Evolutionary conservation across 202 grass and related monocot genomes (phyloP).

Genomic region (Musa balbisiana): DNA sequence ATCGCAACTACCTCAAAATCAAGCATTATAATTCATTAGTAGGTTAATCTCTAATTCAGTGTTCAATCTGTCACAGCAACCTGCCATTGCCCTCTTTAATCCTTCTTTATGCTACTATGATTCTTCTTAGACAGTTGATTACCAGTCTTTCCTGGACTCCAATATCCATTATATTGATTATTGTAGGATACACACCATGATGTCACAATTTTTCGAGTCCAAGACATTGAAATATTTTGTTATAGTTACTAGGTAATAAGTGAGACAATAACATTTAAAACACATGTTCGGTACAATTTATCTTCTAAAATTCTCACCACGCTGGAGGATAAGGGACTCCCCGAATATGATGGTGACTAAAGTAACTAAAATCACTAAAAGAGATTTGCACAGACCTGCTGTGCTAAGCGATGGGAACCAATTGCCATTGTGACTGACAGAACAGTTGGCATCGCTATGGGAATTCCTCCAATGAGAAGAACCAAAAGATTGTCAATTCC

Average conservation of each 20-base stretch:
- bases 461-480: slow-evolving; percentile 90
- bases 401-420: slow-evolving; percentile 66
- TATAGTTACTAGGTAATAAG: background rate
- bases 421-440: slow-evolving; percentile 95
- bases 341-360: background rate
- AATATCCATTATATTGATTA: background rate
- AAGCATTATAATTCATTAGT: background rate
- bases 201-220: background rate
- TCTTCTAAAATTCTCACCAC: background rate
- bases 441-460: slow-evolving; percentile 94
- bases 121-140: background rate
- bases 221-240: background rate
- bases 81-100: background rate
- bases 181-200: background rate
- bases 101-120: background rate
- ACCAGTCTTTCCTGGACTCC: background rate
- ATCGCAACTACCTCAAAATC: slow-evolving; percentile 2
- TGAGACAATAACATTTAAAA: background rate
- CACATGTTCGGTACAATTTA: background rate
- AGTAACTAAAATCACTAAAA: background rate
- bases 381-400: slow-evolving; percentile 40
- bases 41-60: no score
- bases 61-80: background rate
- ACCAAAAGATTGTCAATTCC: slow-evolving; percentile 92
- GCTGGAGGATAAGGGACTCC: background rate